These are phyloP conservation scores for Brassica nigra DNA, from an alignment of 345 rosid genomes.

Conservation along the genomic window DNA sequence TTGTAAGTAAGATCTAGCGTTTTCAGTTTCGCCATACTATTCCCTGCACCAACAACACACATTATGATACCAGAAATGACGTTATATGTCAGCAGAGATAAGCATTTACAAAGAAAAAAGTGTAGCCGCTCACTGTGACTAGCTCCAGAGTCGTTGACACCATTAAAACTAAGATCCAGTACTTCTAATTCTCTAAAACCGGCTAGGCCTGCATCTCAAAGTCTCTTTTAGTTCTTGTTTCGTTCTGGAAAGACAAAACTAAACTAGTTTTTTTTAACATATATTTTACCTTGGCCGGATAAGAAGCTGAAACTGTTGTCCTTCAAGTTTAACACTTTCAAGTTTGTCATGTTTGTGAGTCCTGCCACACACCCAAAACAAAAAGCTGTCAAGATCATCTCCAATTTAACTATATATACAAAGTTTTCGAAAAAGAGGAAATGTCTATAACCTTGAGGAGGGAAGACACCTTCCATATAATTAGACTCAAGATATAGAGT, in stretches of 20 bases:
- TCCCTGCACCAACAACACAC: slow-evolving; percentile 13
- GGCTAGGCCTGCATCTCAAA: slow-evolving; percentile 13
- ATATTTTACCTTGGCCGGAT: slow-evolving; percentile 21
- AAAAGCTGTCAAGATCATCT: slow-evolving; percentile 11
- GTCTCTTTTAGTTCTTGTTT: background rate
- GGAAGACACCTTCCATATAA: slow-evolving; percentile 33
- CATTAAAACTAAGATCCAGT: slow-evolving; percentile 21
- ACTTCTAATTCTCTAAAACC: slow-evolving; percentile 11
- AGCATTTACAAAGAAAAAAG: too few relatives aligned
- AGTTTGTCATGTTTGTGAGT: slow-evolving; percentile 3
- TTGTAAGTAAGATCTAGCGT: slow-evolving; percentile 29
- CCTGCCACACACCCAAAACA: slow-evolving; percentile 2
- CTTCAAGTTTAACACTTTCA: slow-evolving; percentile 21
- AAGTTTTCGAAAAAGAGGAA: background rate
- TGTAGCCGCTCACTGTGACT: slow-evolving; percentile 15
- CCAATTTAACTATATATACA: background rate
- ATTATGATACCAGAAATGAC: slow-evolving; percentile 11
- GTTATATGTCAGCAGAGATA: background rate
- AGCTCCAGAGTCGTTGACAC: slow-evolving; percentile 10
- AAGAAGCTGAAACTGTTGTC: slow-evolving; percentile 28
- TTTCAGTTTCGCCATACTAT: slow-evolving; percentile 17
- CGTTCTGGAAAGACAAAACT: background rate
- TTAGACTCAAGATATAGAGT: slow-evolving; percentile 22
- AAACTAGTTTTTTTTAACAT: background rate
- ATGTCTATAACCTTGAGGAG: slow-evolving; percentile 13